Evolutionary conservation across 805 yeast species (phyloP).

Genomic region (Grigorovia humatica): DNA sequence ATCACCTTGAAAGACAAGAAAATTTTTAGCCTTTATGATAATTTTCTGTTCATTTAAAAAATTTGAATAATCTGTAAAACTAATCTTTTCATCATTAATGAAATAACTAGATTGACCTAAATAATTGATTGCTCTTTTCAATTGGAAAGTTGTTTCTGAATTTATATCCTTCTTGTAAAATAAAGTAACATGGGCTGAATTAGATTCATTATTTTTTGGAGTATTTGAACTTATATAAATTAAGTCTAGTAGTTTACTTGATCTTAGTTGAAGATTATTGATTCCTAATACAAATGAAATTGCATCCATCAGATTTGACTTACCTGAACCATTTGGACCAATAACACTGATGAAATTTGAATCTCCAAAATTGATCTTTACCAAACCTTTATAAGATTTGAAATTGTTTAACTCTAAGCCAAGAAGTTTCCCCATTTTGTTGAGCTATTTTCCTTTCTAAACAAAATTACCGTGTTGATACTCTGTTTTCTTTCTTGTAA

Average conservation of each 20-base stretch:
- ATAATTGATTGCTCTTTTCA: conserved; percentile 51
- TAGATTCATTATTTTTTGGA: conserved; percentile 6
- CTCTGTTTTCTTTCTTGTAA: not conserved
- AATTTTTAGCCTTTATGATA: conserved; percentile 79
- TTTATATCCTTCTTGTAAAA: conserved; percentile 47
- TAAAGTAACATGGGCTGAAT: conserved; percentile 67
- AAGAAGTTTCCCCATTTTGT: conserved; percentile 65
- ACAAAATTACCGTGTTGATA: too few species aligned
- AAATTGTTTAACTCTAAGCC: conserved; percentile 77
- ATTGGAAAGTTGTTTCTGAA: conserved; percentile 45
- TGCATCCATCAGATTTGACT: conserved; percentile 96
- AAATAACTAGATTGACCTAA: conserved; percentile 59
- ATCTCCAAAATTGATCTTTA: conserved; percentile 72
- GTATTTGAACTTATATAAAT: conserved; percentile 54
- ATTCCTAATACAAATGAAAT: conserved; percentile 90
- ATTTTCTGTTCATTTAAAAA: conserved; percentile 70
- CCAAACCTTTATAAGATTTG: conserved; percentile 78
- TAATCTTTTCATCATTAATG: conserved; percentile 49
- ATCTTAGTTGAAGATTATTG: conserved; percentile 62
- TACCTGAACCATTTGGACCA: conserved; percentile 99
- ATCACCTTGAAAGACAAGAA: conserved; percentile 93
- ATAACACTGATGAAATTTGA: conserved; percentile 80
- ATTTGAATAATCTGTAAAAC: conserved; percentile 54
- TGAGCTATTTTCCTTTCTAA: too few species aligned
- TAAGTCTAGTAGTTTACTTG: conserved; percentile 61